Percentiles rank a stretch among this genome's conserved stretches.
phyloP scores from a whole-genome alignment of 2,329 filamentous ascomycete genomes.

The Fusarium domesticum region DNA sequence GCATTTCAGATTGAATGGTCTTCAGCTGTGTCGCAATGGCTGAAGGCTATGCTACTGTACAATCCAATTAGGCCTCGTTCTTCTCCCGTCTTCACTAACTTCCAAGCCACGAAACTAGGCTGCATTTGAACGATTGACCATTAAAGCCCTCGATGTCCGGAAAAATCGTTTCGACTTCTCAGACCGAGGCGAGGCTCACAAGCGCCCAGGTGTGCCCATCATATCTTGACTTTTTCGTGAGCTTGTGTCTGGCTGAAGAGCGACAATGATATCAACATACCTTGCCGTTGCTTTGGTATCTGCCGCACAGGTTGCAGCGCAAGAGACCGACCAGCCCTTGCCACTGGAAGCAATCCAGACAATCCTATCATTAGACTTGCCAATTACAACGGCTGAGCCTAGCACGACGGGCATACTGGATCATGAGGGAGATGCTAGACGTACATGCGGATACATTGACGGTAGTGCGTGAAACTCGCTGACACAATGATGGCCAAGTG shows the following conservation, averaged over 20 bases:
- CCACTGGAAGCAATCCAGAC: not conserved
- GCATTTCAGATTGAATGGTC: too few relatives aligned
- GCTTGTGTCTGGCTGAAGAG: not conserved
- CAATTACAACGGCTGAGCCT: not conserved
- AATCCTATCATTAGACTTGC: not conserved
- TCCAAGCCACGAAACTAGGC: too few relatives aligned
- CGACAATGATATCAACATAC: not conserved
- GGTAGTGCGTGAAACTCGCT: not conserved
- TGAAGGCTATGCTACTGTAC: too few relatives aligned
- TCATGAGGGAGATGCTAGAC: not conserved
- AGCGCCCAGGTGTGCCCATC: not conserved
- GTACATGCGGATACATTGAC: conserved; percentile 7
- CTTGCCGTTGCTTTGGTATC: not conserved
- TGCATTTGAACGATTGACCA: too few relatives aligned
- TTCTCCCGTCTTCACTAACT: too few relatives aligned
- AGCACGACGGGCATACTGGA: not conserved
- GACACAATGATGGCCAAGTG: not conserved
- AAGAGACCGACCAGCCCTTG: too few relatives aligned
- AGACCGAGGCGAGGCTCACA: not conserved
- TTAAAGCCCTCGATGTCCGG: too few relatives aligned
- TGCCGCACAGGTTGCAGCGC: not conserved
- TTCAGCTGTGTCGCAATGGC: too few relatives aligned
- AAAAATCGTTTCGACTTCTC: too few relatives aligned
- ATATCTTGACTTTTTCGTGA: not conserved
- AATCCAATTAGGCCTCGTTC: too few relatives aligned